Conservation (phyloP, 2,329 filamentous ascomycete species). For the Dactylellina cionopaga region DNA sequence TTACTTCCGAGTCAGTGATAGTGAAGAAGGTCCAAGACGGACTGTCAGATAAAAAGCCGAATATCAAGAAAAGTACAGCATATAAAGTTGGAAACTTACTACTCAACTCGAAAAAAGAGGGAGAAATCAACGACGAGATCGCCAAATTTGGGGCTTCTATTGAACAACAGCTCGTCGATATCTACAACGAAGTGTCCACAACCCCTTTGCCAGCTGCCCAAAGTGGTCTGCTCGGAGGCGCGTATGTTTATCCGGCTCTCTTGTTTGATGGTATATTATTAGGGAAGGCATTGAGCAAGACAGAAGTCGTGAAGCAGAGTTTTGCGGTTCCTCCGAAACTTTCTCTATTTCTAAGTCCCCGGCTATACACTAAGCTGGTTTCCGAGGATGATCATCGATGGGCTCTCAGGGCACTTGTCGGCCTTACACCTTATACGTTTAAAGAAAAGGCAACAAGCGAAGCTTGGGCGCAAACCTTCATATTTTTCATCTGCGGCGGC, state of each 20-base stretch:
- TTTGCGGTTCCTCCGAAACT: constrained; percentile 79
- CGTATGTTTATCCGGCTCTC: constrained; percentile 77
- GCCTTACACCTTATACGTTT: constrained; percentile 68
- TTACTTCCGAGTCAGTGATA: constrained; percentile 72
- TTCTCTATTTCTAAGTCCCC: constrained; percentile 84
- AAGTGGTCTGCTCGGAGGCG: constrained; percentile 81
- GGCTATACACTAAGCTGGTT: constrained; percentile 82
- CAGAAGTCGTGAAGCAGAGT: constrained; percentile 72
- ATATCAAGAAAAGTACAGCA: constrained; percentile 82
- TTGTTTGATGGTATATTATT: constrained; percentile 65
- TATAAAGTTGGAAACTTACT: constrained; percentile 77
- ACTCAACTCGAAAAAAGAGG: constrained; percentile 66
- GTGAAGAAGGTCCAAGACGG: constrained; percentile 82
- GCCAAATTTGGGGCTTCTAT: constrained; percentile 67
- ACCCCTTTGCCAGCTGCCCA: constrained; percentile 84
- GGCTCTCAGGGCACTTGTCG: constrained; percentile 75
- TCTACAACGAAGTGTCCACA: constrained; percentile 78
- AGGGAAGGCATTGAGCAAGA: constrained; percentile 65
- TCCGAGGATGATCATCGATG: constrained; percentile 80
- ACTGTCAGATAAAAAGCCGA: constrained; percentile 82
- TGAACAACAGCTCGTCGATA: constrained; percentile 70
- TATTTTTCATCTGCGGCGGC: constrained; percentile 78
- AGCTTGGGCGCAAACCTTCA: constrained; percentile 82
- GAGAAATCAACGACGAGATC: constrained; percentile 65
- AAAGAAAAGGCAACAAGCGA: constrained; percentile 67